phyloP scores from a whole-genome alignment of 129 eudicot species.

The Lactuca sativa region DNA sequence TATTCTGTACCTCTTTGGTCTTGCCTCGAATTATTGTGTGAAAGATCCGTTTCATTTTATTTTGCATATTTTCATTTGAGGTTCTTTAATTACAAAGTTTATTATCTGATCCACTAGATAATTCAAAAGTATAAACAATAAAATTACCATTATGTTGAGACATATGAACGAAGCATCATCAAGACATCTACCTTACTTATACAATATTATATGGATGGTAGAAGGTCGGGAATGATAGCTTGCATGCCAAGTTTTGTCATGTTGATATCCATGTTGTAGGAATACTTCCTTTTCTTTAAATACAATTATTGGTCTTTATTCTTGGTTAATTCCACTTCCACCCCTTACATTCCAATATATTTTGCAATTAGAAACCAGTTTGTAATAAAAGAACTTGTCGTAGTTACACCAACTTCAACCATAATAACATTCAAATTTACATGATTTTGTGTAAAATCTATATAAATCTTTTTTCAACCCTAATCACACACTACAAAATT shows the following conservation, averaged over 20 bases:
- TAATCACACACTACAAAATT: too few relatives aligned
- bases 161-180: neutral
- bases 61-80: neutral
- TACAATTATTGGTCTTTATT: slow-evolving; percentile 20
- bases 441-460: too few relatives aligned
- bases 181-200: slow-evolving; percentile 10
- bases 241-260: slow-evolving; percentile 41
- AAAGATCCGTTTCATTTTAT: neutral
- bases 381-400: too few relatives aligned
- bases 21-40: slow-evolving; percentile 17
- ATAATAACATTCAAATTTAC: too few relatives aligned
- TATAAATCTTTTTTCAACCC: too few relatives aligned
- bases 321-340: neutral
- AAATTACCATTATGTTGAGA: neutral
- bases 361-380: neutral
- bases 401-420: too few relatives aligned
- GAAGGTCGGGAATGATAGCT: slow-evolving; percentile 36
- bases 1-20: slow-evolving; percentile 10
- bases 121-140: neutral
- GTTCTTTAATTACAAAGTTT: neutral
- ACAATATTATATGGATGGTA: slow-evolving; percentile 17
- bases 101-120: neutral
- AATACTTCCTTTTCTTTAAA: slow-evolving; percentile 23
- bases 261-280: slow-evolving; percentile 17
- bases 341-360: slow-evolving; percentile 1